Evolutionary conservation across 495 filamentous ascomycete genomes (phyloP).

Genomic region (Aspergillus conjunctus): DNA sequence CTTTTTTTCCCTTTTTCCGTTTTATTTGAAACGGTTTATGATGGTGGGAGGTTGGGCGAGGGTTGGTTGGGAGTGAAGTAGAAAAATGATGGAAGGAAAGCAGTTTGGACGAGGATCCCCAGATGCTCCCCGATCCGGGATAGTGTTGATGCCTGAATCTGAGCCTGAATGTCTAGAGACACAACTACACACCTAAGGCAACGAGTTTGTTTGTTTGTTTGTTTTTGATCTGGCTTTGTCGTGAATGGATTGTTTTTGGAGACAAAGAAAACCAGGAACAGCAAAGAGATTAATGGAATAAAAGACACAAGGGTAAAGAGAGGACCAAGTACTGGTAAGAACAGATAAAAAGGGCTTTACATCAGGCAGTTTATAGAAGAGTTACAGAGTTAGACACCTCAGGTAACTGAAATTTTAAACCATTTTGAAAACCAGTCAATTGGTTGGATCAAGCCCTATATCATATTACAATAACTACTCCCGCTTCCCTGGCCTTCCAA

Average conservation of each 20-base stretch:
- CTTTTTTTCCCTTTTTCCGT: neutral
- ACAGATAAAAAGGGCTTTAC: neutral
- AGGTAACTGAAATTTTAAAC: no score
- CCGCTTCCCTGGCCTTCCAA: constrained; percentile 18
- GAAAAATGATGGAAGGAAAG: constrained; percentile 4
- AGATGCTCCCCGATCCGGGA: constrained; percentile 13
- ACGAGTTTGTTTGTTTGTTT: neutral
- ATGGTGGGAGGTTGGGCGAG: constrained; percentile 3
- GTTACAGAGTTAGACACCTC: no score
- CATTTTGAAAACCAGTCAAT: no score
- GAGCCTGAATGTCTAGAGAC: neutral
- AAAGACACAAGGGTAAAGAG: no score
- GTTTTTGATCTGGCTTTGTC: neutral
- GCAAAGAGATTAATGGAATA: neutral
- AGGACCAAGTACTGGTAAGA: neutral
- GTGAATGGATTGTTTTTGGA: neutral
- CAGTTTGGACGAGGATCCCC: constrained; percentile 20
- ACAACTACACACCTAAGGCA: neutral
- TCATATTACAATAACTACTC: constrained; percentile 31
- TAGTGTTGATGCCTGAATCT: constrained; percentile 17
- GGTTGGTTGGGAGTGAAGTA: neutral
- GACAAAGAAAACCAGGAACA: neutral
- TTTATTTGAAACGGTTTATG: neutral
- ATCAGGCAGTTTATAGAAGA: no score
- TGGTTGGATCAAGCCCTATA: no score